A percentile compares a stretch with the other conserved stretches of the same genome.
Conservation (phyloP, 1,284 basidiomycete genomes). For the Psilocybe mexicana region DNA sequence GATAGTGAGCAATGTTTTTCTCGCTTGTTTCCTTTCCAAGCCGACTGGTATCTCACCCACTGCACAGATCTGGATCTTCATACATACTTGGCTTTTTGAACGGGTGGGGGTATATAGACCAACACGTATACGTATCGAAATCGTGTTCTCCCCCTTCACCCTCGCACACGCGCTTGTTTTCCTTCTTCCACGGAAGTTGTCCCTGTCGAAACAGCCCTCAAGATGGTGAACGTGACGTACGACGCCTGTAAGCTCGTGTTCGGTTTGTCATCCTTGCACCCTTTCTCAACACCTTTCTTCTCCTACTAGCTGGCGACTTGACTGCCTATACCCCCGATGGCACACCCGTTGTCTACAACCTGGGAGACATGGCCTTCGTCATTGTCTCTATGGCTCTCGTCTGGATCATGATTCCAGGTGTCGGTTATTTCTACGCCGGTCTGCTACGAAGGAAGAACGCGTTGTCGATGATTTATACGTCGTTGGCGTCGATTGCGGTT, state of each 20-base stretch:
- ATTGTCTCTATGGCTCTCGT: conserved; percentile 65
- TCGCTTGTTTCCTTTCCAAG: conserved; percentile 10
- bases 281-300: conserved; percentile 1
- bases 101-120: conserved; percentile 10
- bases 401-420: conserved; percentile 89
- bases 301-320: conserved; percentile 40
- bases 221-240: conserved; percentile 56
- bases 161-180: background rate
- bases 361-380: conserved; percentile 75
- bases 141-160: background rate
- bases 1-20: conserved; percentile 6
- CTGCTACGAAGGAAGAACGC: conserved; percentile 83
- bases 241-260: conserved; percentile 27
- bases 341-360: conserved; percentile 47
- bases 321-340: conserved; percentile 37
- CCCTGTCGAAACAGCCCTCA: conserved; percentile 8
- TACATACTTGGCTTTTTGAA: background rate
- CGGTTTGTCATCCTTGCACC: background rate
- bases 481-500: conserved; percentile 74
- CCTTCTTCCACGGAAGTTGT: background rate
- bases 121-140: background rate
- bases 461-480: conserved; percentile 88
- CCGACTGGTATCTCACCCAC: conserved; percentile 2
- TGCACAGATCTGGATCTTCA: background rate
- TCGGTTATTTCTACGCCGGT: conserved; percentile 90